phyloP scores from a whole-genome alignment of 306 rosid genomes.

The Dalbergia cochinchinensis region DNA sequence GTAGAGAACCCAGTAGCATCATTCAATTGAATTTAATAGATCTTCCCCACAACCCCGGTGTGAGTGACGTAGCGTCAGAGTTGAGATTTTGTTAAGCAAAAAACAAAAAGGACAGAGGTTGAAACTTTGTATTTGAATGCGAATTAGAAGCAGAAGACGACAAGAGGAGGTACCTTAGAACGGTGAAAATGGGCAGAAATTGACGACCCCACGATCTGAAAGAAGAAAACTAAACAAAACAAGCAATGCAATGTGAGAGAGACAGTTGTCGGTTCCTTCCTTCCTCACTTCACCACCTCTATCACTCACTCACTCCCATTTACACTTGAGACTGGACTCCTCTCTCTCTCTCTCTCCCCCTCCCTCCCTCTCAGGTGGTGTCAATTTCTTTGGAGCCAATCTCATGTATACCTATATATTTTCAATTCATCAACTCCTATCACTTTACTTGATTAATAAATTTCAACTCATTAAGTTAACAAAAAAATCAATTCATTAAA shows the following conservation, averaged over 20 bases:
- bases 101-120: constrained; percentile 17
- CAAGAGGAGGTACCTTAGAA: constrained; percentile 35
- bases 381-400: no score
- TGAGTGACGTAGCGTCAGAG: constrained; percentile 41
- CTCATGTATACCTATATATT: no score
- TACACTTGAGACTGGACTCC: no score
- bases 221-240: neutral
- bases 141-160: neutral
- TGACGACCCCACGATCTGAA: constrained; percentile 55
- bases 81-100: neutral
- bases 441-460: no score
- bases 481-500: no score
- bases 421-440: no score
- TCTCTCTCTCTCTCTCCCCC: no score
- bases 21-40: neutral
- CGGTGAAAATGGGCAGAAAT: constrained; percentile 43
- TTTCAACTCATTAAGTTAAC: no score
- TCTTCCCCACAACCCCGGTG: neutral
- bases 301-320: no score
- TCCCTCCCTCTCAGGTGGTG: no score
- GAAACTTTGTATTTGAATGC: constrained; percentile 31
- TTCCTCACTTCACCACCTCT: constrained; percentile 6
- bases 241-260: constrained; percentile 2
- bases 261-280: constrained; percentile 2
- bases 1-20: neutral